Percentiles rank a stretch among this genome's conserved stretches.
These are phyloP conservation scores for Gaertneriomyces semiglobifer DNA, from an alignment of 192 early-diverging fungal genomes.

Conservation along the genomic window DNA sequence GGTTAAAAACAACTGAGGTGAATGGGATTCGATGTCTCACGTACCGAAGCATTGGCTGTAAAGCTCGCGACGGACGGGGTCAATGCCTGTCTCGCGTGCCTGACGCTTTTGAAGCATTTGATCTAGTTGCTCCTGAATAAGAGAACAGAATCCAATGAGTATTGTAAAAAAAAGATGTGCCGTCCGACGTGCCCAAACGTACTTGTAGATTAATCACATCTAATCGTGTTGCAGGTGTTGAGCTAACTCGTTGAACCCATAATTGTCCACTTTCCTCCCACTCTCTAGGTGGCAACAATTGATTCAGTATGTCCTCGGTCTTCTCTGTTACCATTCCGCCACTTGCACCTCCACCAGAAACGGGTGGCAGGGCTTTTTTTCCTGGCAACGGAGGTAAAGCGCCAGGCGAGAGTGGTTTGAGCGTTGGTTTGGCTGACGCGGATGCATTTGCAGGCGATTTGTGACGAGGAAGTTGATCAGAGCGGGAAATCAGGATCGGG, in stretches of 20 bases:
- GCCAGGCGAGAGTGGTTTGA: slow-evolving; percentile 30
- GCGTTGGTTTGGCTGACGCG: slow-evolving; percentile 10
- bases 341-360: slow-evolving; percentile 58
- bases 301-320: slow-evolving; percentile 64
- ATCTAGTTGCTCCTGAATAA: slow-evolving; percentile 57
- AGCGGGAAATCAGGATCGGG: slow-evolving; percentile 55
- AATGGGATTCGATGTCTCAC: background rate
- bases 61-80: slow-evolving; percentile 57
- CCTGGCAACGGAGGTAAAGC: slow-evolving; percentile 13
- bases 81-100: slow-evolving; percentile 61
- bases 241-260: slow-evolving; percentile 48
- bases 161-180: slow-evolving; percentile 5
- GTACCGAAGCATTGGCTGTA: slow-evolving; percentile 65
- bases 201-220: slow-evolving; percentile 58
- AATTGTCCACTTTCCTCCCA: slow-evolving; percentile 63
- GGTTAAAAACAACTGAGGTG: background rate
- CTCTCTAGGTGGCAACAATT: slow-evolving; percentile 59
- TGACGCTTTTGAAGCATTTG: slow-evolving; percentile 66
- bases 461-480: slow-evolving; percentile 35
- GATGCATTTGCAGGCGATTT: slow-evolving; percentile 11
- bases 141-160: background rate
- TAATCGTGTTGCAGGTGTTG: slow-evolving; percentile 42
- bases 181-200: background rate
- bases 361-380: slow-evolving; percentile 53
- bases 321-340: slow-evolving; percentile 17